A percentile compares a stretch with the other conserved stretches of the same genome.
Evolutionary conservation across 129 eudicot genomes (phyloP).

Genomic region (Chrysanthemum lavandulifolium): DNA sequence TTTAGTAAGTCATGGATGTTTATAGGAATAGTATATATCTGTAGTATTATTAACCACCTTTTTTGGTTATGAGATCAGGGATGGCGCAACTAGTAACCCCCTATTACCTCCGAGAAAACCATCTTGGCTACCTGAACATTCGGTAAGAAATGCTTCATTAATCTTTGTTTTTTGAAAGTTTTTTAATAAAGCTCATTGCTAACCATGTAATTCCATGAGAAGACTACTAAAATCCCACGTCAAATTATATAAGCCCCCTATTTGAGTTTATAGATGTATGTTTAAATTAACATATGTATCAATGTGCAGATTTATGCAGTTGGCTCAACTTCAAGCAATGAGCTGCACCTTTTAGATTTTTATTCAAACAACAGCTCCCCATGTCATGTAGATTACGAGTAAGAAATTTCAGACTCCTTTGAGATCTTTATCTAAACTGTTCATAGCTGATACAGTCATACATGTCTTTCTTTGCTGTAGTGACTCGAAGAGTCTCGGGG

Average conservation of each 20-base stretch:
- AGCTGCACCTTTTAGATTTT: slow-evolving; percentile 77
- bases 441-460: slow-evolving; percentile 1
- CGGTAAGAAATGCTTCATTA: slow-evolving; percentile 42
- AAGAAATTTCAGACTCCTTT: slow-evolving; percentile 25
- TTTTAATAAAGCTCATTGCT: no score
- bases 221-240: no score
- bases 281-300: background rate
- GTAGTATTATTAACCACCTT: background rate
- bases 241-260: no score
- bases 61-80: slow-evolving; percentile 46
- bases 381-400: slow-evolving; percentile 86
- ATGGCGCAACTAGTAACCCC: slow-evolving; percentile 30
- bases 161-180: background rate
- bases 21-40: no score
- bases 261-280: no score
- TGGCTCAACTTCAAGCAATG: slow-evolving; percentile 68
- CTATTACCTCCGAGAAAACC: slow-evolving; percentile 54
- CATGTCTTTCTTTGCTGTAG: slow-evolving; percentile 36
- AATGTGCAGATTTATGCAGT: slow-evolving; percentile 67
- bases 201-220: no score
- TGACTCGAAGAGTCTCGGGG: slow-evolving; percentile 37
- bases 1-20: background rate
- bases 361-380: slow-evolving; percentile 75
- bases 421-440: background rate
- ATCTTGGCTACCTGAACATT: slow-evolving; percentile 70